These are phyloP conservation scores for Agrocybe pediades DNA, from an alignment of 768 basidiomycete species.

Conservation along the genomic window DNA sequence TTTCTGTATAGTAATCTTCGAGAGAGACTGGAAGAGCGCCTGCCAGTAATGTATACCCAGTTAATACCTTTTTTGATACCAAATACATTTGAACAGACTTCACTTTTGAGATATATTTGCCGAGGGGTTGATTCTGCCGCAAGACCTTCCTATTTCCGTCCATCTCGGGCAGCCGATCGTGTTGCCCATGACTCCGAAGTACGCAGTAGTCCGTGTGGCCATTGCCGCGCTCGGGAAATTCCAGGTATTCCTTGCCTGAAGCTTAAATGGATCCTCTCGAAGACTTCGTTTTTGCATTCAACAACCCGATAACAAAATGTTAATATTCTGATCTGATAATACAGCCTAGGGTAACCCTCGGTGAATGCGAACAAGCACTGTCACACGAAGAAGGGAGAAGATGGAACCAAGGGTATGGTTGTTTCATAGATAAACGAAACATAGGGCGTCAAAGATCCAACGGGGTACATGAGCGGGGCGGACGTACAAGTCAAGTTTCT, in stretches of 20 bases:
- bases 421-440: no score
- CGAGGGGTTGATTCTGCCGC: conserved; percentile 9
- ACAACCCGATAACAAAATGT: conserved; percentile 8
- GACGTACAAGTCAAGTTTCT: neutral
- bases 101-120: conserved; percentile 11
- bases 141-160: conserved; percentile 13
- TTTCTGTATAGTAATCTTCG: no score
- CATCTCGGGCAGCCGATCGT: conserved; percentile 25
- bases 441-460: conserved; percentile 1
- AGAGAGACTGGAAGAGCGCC: conserved; percentile 5
- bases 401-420: conserved; percentile 6
- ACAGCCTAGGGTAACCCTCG: conserved; percentile 14
- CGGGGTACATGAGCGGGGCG: neutral
- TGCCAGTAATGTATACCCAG: neutral
- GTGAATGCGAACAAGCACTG: conserved; percentile 6
- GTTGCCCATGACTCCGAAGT: conserved; percentile 9
- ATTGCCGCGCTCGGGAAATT: neutral
- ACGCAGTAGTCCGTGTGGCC: conserved; percentile 3
- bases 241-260: neutral
- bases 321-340: conserved; percentile 16
- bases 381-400: conserved; percentile 3
- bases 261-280: conserved; percentile 9
- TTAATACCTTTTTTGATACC: neutral
- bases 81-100: conserved; percentile 3
- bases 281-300: conserved; percentile 2